A percentile compares a stretch with the other conserved stretches of the same genome.
Evolutionary conservation across 257 asterid species (phyloP).

Genomic region (Gentiana straminea): DNA sequence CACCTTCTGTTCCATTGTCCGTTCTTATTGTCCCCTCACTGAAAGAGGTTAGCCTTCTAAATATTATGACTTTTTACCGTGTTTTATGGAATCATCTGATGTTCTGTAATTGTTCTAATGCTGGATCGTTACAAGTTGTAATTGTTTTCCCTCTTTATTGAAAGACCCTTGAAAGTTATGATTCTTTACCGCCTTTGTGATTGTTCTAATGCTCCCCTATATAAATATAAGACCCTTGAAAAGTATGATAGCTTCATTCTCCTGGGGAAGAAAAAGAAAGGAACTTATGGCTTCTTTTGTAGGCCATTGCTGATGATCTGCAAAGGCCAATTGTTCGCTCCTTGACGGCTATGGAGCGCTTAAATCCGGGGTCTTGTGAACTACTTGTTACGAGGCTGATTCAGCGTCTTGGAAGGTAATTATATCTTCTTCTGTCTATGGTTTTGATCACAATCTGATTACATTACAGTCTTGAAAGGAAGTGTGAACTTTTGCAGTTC

Average conservation of each 20-base stretch:
- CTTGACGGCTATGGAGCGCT: conserved; percentile 72
- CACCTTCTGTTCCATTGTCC: conserved; percentile 62
- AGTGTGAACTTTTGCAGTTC: conserved; percentile 42
- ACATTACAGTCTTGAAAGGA: conserved; percentile 9
- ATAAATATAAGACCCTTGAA: too few species aligned
- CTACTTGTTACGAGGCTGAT: conserved; percentile 65
- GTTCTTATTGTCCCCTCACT: conserved; percentile 72
- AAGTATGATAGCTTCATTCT: too few species aligned
- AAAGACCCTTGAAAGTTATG: neutral
- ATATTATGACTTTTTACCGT: too few species aligned
- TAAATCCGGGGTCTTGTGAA: conserved; percentile 74
- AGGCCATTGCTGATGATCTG: conserved; percentile 58
- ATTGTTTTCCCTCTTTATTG: too few species aligned
- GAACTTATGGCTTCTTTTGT: conserved; percentile 5
- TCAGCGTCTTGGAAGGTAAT: conserved; percentile 76
- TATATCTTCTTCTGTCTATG: conserved; percentile 7
- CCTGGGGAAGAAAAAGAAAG: too few species aligned
- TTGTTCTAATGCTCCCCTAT: neutral
- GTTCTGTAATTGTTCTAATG: too few species aligned
- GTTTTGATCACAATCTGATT: neutral
- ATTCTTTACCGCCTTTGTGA: neutral
- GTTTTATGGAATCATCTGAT: too few species aligned
- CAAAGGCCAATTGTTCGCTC: conserved; percentile 44
- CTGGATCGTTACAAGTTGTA: too few species aligned
- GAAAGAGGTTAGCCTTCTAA: conserved; percentile 50